phyloP scores from a whole-genome alignment of 805 yeast genomes.

The Barnettozyma botsteinii region DNA sequence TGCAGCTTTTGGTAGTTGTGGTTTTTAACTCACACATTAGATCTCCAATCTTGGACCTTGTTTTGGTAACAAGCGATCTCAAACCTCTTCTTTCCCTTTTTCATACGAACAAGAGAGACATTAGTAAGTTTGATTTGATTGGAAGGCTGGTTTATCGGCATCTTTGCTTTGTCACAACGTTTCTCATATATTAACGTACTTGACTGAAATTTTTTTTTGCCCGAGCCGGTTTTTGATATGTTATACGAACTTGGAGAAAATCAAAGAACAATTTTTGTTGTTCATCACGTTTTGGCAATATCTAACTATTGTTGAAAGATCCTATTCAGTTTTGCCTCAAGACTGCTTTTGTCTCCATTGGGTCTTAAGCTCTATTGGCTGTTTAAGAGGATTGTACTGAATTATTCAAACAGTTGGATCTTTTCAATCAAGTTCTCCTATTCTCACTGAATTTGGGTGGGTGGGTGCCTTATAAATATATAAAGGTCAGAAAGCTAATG shows the following conservation, averaged over 20 bases:
- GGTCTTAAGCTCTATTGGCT: too few species aligned
- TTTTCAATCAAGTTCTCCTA: not conserved
- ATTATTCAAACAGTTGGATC: too few species aligned
- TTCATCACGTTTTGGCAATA: not conserved
- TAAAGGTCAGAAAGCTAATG: too few species aligned
- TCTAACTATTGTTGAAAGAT: not conserved
- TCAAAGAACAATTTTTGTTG: not conserved
- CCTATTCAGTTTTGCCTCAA: too few species aligned
- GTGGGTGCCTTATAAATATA: not conserved
- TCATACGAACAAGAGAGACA: conserved; percentile 87
- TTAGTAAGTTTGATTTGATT: conserved; percentile 88
- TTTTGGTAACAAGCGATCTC: conserved; percentile 96
- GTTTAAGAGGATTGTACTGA: too few species aligned
- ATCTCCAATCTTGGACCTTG: conserved; percentile 93
- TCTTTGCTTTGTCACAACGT: conserved; percentile 23
- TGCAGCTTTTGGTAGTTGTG: too few species aligned
- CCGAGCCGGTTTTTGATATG: too few species aligned
- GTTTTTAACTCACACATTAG: conserved; percentile 43
- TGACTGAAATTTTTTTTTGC: too few species aligned
- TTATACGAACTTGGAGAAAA: too few species aligned
- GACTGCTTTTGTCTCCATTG: too few species aligned
- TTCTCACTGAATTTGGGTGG: not conserved
- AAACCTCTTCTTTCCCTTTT: conserved; percentile 84
- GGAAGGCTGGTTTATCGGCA: conserved; percentile 79
- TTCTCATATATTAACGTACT: too few species aligned